phyloP scores from a whole-genome alignment of 1,284 basidiomycete genomes.

The Leccinum discolor region DNA sequence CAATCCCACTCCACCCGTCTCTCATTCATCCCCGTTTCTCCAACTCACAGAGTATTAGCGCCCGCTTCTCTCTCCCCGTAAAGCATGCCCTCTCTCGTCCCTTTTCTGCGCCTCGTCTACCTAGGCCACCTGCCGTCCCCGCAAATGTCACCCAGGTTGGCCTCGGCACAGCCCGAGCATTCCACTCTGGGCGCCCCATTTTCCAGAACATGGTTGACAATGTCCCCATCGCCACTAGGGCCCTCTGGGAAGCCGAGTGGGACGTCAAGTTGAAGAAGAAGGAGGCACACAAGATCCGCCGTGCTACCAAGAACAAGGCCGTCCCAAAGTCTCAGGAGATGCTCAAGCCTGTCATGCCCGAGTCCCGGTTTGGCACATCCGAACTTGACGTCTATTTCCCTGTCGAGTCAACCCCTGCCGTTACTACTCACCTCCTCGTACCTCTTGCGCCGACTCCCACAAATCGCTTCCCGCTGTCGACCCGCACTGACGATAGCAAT shows the following conservation, averaged over 20 bases:
- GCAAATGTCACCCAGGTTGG: constrained; percentile 64
- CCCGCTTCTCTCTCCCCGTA: constrained; percentile 50
- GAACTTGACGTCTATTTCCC: constrained; percentile 68
- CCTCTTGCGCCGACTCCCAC: too few species aligned
- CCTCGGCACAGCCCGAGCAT: constrained; percentile 70
- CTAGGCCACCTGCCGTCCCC: constrained; percentile 51
- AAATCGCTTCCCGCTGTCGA: too few species aligned
- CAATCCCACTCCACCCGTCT: constrained; percentile 37
- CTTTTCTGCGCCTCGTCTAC: constrained; percentile 50
- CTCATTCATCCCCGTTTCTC: constrained; percentile 34
- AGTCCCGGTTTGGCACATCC: constrained; percentile 22
- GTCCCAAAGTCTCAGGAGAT: constrained; percentile 31
- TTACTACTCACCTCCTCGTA: too few species aligned
- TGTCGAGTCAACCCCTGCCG: constrained; percentile 12
- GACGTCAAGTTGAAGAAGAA: constrained; percentile 54
- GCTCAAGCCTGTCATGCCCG: constrained; percentile 30
- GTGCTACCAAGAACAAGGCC: constrained; percentile 25
- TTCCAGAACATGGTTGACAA: constrained; percentile 79
- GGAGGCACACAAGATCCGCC: constrained; percentile 37
- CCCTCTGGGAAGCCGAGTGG: constrained; percentile 72
- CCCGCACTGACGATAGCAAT: too few species aligned
- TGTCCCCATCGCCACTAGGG: constrained; percentile 66
- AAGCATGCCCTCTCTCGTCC: constrained; percentile 47
- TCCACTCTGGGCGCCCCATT: constrained; percentile 67
- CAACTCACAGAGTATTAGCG: constrained; percentile 39